Conservation (phyloP, 73 alveolate species). For the Paramecium bursaria region DNA sequence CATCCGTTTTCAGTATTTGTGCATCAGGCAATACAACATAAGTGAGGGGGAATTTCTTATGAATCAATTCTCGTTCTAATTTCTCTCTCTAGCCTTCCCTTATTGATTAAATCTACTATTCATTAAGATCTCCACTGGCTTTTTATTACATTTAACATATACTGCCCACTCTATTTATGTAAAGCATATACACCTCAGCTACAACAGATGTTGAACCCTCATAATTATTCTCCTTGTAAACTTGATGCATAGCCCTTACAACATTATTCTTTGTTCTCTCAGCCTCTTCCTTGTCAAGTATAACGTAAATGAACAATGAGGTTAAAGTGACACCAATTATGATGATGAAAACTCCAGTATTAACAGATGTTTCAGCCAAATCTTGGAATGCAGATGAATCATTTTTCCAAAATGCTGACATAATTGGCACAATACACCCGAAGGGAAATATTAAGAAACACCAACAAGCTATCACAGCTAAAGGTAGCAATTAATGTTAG, state of each 20-base stretch:
- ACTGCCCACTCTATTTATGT: too few relatives aligned
- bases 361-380: slow-evolving; percentile 31
- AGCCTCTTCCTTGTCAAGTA: slow-evolving; percentile 25
- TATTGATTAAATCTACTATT: too few relatives aligned
- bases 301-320: slow-evolving; percentile 30
- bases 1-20: too few relatives aligned
- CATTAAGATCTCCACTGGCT: too few relatives aligned
- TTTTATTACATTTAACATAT: too few relatives aligned
- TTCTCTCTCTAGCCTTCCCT: too few relatives aligned
- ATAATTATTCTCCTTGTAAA: too few relatives aligned
- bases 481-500: slow-evolving; percentile 15
- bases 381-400: not conserved
- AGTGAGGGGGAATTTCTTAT: too few relatives aligned
- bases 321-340: slow-evolving; percentile 28
- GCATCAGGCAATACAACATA: too few relatives aligned
- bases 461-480: slow-evolving; percentile 14
- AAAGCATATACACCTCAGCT: too few relatives aligned
- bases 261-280: slow-evolving; percentile 31
- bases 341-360: slow-evolving; percentile 28
- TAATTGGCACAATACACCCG: slow-evolving; percentile 32
- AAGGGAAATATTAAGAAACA: slow-evolving; percentile 48
- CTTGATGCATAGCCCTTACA: not conserved
- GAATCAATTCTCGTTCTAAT: too few relatives aligned
- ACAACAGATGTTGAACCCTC: too few relatives aligned
- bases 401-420: not conserved